phyloP scores from a whole-genome alignment of 495 filamentous ascomycete genomes.

The Penicillium goetzii region DNA sequence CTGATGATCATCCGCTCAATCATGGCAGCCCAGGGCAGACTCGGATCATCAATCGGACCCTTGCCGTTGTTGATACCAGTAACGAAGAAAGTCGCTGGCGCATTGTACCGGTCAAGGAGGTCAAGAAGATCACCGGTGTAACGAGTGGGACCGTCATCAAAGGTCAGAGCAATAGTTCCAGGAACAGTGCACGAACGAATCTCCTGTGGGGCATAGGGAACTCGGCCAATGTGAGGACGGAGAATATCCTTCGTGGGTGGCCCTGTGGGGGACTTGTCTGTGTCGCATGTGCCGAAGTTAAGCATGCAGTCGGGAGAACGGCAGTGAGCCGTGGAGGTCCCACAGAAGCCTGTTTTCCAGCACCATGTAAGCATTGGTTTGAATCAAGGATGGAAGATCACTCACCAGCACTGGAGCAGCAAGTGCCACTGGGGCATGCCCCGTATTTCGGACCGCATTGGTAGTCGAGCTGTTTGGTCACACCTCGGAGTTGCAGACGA shows the following conservation, averaged over 20 bases:
- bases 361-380: conserved; percentile 17
- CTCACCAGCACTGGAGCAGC: conserved; percentile 67
- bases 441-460: conserved; percentile 50
- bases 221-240: conserved; percentile 60
- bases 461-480: conserved; percentile 25
- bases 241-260: conserved; percentile 60
- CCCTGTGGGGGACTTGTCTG: conserved; percentile 65
- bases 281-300: conserved; percentile 71
- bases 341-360: conserved; percentile 56
- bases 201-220: conserved; percentile 62
- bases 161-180: conserved; percentile 74
- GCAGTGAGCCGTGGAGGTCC: conserved; percentile 64
- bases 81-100: conserved; percentile 80
- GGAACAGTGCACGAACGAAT: conserved; percentile 68
- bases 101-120: conserved; percentile 64
- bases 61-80: conserved; percentile 77
- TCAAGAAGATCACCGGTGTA: conserved; percentile 73
- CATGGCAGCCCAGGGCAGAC: conserved; percentile 58
- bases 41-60: conserved; percentile 66
- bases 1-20: conserved; percentile 68
- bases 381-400: conserved; percentile 22
- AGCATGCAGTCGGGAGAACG: conserved; percentile 70
- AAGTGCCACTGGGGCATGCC: conserved; percentile 58
- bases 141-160: conserved; percentile 74
- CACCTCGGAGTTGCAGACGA: conserved; percentile 25